phyloP scores from a whole-genome alignment of 441 rosid genomes.

The Bocquillonia castaneifolia region DNA sequence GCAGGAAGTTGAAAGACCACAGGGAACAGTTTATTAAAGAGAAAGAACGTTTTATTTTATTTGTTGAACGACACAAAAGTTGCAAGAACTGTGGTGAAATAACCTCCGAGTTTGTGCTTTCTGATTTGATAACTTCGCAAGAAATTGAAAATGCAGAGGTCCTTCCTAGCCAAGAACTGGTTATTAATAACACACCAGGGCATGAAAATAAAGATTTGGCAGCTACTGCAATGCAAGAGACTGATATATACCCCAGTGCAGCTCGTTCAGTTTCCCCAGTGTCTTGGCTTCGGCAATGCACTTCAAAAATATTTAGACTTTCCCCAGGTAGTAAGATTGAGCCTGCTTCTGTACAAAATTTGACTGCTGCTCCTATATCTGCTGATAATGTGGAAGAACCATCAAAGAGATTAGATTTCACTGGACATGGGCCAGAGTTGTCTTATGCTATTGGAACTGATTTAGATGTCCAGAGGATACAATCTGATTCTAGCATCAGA shows the following conservation, averaged over 20 bases:
- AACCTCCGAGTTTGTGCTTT: slow-evolving; percentile 59
- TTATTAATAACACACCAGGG: slow-evolving; percentile 30
- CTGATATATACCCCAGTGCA: slow-evolving; percentile 33
- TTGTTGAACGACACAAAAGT: slow-evolving; percentile 65
- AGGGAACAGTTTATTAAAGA: slow-evolving; percentile 75
- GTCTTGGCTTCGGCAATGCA: slow-evolving; percentile 80
- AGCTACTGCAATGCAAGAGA: slow-evolving; percentile 27
- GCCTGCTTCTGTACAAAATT: slow-evolving; percentile 31
- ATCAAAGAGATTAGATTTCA: slow-evolving; percentile 32
- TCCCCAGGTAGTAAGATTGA: slow-evolving; percentile 61
- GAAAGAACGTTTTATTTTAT: slow-evolving; percentile 71
- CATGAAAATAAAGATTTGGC: slow-evolving; percentile 23
- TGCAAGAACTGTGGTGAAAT: slow-evolving; percentile 68
- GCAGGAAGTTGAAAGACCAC: slow-evolving; percentile 67
- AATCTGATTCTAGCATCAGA: slow-evolving; percentile 39
- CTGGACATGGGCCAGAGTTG: slow-evolving; percentile 38
- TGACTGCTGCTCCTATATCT: slow-evolving; percentile 27
- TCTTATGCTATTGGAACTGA: slow-evolving; percentile 41
- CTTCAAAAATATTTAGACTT: slow-evolving; percentile 66
- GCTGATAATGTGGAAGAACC: slow-evolving; percentile 33
- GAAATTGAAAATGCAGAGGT: slow-evolving; percentile 53
- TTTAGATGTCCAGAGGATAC: slow-evolving; percentile 42
- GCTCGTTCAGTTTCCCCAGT: slow-evolving; percentile 47
- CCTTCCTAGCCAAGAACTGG: slow-evolving; percentile 37
- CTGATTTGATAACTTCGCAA: slow-evolving; percentile 49